Evolutionary conservation across 2,329 filamentous ascomycete genomes (phyloP).

Genomic region (Alternaria incomplexa): DNA sequence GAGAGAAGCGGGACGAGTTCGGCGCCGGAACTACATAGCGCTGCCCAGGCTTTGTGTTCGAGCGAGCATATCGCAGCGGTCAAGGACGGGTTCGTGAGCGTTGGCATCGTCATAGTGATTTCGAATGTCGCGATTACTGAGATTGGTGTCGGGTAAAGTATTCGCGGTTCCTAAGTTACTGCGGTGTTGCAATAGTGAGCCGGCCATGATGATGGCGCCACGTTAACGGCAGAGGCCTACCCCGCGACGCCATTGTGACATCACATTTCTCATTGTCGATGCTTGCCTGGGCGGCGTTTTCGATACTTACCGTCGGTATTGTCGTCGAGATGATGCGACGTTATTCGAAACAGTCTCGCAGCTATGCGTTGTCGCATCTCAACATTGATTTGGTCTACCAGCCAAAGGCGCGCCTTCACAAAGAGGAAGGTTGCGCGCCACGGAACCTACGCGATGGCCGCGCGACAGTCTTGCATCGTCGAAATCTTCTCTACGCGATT

Average conservation of each 20-base stretch:
- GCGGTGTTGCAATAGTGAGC: not conserved
- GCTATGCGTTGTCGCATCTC: not conserved
- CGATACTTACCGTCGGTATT: not conserved
- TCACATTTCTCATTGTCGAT: not conserved
- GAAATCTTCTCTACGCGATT: not conserved
- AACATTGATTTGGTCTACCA: not conserved
- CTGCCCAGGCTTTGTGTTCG: slow-evolving; percentile 47
- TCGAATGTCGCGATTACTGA: not conserved
- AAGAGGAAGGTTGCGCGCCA: not conserved
- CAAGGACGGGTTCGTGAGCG: slow-evolving; percentile 29
- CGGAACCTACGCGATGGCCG: not conserved
- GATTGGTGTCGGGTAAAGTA: not conserved
- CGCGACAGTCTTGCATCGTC: not conserved
- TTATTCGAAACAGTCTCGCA: not conserved
- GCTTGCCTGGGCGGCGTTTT: not conserved
- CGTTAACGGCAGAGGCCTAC: slow-evolving; percentile 1
- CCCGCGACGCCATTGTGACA: slow-evolving; percentile 19
- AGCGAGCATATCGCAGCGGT: slow-evolving; percentile 36
- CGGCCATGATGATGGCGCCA: not conserved
- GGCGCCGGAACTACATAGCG: slow-evolving; percentile 41
- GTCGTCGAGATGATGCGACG: not conserved
- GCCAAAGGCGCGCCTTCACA: not conserved
- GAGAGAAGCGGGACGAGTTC: slow-evolving; percentile 41
- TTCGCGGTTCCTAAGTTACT: not conserved
- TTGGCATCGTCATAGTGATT: slow-evolving; percentile 15